Conservation (phyloP, 2,329 filamentous ascomycete species). For the Peltaster fructicola region DNA sequence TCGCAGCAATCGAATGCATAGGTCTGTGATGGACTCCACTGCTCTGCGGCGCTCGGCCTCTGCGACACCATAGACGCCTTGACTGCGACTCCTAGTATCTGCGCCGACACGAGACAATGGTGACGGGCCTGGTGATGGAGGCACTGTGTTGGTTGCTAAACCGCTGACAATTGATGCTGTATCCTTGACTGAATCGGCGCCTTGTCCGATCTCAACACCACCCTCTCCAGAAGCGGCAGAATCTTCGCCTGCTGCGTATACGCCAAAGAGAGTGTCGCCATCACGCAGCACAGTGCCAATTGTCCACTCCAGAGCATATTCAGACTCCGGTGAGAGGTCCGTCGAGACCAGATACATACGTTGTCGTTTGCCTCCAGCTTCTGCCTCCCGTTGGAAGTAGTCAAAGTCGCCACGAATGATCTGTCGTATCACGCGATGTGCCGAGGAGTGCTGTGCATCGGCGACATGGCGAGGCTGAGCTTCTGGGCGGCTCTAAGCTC, state of each 20-base stretch:
- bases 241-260: constrained; percentile 90
- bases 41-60: constrained; percentile 69
- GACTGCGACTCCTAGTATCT: constrained; percentile 12
- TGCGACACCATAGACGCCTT: constrained; percentile 28
- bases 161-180: constrained; percentile 54
- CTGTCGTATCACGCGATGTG: constrained; percentile 70
- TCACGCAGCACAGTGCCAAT: constrained; percentile 88
- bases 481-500: constrained; percentile 82
- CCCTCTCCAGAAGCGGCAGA: constrained; percentile 28
- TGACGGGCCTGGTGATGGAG: constrained; percentile 15
- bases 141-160: constrained; percentile 23
- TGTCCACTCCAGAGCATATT: constrained; percentile 92
- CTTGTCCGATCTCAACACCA: constrained; percentile 47
- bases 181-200: constrained; percentile 57
- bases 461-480: constrained; percentile 62
- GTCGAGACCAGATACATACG: constrained; percentile 92
- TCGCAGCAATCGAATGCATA: constrained; percentile 67
- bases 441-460: constrained; percentile 59
- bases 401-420: constrained; percentile 77
- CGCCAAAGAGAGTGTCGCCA: constrained; percentile 81
- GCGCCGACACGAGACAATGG: constrained; percentile 10
- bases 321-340: constrained; percentile 83
- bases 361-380: constrained; percentile 59
- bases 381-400: constrained; percentile 57
- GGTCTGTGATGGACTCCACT: constrained; percentile 66